Evolutionary conservation across 139 green algal genomes (phyloP).

Genomic region (Penium margaritaceum): DNA sequence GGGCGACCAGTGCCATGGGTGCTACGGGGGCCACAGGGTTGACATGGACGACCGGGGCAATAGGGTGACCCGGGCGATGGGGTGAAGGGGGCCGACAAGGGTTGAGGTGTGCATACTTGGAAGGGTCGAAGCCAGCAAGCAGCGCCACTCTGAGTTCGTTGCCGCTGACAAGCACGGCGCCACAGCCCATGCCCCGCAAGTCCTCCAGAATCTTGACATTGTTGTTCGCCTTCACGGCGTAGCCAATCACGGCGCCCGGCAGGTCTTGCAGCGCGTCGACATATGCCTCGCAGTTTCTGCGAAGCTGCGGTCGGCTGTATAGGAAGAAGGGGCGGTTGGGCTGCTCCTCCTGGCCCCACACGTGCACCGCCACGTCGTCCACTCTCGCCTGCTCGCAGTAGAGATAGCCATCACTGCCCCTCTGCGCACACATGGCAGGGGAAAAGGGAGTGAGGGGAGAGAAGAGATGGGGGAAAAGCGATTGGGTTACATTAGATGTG

Average conservation of each 20-base stretch:
- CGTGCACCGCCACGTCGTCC: conserved; percentile 60
- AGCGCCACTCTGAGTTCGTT: conserved; percentile 86
- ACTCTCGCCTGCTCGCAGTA: conserved; percentile 93
- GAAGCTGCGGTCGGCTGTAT: conserved; percentile 63
- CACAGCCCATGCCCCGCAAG: conserved; percentile 57
- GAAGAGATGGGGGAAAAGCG: too few relatives aligned
- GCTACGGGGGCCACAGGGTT: too few relatives aligned
- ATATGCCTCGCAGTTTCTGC: conserved; percentile 62
- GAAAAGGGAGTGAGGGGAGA: too few relatives aligned
- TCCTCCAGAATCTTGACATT: conserved; percentile 86
- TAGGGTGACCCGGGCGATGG: too few relatives aligned
- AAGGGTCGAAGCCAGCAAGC: conserved; percentile 80
- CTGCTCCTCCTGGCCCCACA: conserved; percentile 48
- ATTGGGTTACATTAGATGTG: too few relatives aligned
- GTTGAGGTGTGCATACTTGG: too few relatives aligned
- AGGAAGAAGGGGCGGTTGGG: conserved; percentile 83
- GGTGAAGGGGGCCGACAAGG: too few relatives aligned
- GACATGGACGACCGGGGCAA: too few relatives aligned
- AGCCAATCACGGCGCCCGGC: conserved; percentile 76
- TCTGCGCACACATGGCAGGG: too few relatives aligned
- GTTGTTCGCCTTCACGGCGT: conserved; percentile 97
- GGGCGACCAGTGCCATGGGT: too few relatives aligned
- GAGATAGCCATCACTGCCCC: conserved; percentile 84
- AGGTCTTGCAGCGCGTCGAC: conserved; percentile 73
- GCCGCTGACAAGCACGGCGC: conserved; percentile 86